Percentiles rank a stretch among this genome's conserved stretches.
Conservation (phyloP, 768 basidiomycete genomes). For the Tephrocybe sp. region DNA sequence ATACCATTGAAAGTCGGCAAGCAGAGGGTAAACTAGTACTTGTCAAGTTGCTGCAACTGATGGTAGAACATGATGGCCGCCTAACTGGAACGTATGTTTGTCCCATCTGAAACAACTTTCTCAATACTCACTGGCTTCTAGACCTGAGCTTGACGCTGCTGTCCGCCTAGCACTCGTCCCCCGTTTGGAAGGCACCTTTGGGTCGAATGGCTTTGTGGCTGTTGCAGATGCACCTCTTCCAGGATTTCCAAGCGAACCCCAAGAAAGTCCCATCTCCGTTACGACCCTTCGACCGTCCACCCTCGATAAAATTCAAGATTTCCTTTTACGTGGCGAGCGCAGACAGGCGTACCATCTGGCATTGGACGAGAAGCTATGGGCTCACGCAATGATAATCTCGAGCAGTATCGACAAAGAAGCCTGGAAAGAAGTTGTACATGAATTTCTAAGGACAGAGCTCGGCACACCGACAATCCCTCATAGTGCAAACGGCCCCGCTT, state of each 20-base stretch:
- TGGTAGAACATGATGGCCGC: conserved; percentile 90
- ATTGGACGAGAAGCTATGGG: conserved; percentile 87
- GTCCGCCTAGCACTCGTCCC: conserved; percentile 77
- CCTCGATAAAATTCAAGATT: conserved; percentile 75
- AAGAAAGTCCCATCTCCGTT: conserved; percentile 56
- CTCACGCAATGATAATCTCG: conserved; percentile 93
- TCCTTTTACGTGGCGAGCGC: conserved; percentile 83
- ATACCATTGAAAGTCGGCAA: conserved; percentile 50
- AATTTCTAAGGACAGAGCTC: conserved; percentile 82
- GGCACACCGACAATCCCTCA: conserved; percentile 27
- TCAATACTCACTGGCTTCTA: conserved; percentile 11
- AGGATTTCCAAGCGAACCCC: conserved; percentile 23
- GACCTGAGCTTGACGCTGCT: conserved; percentile 68
- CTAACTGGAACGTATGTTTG: conserved; percentile 78
- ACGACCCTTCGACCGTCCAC: conserved; percentile 61
- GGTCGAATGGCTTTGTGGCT: conserved; percentile 27
- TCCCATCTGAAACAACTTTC: neutral
- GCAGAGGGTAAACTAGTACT: conserved; percentile 79
- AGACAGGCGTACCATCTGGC: conserved; percentile 87
- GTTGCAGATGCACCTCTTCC: conserved; percentile 31
- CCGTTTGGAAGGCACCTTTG: conserved; percentile 35
- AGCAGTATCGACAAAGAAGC: conserved; percentile 91
- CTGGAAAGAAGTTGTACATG: conserved; percentile 88
- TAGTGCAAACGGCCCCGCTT: conserved; percentile 13
- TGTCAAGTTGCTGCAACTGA: conserved; percentile 68